A percentile compares a stretch with the other conserved stretches of the same genome.
Conservation (phyloP, 208 protist species). For the Borovskyia barvae region DNA sequence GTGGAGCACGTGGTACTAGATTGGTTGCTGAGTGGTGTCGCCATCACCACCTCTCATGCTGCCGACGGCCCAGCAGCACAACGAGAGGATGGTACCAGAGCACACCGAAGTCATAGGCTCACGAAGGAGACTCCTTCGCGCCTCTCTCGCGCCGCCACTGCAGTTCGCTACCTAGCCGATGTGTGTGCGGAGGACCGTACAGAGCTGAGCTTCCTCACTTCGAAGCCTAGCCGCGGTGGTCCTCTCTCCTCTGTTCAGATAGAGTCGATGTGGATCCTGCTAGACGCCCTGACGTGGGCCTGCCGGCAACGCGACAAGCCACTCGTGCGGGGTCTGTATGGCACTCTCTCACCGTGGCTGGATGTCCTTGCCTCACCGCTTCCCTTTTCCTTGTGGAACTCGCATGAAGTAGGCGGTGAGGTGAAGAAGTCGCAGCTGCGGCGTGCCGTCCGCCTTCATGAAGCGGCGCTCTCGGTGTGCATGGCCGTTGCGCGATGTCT, state of each 20-base stretch:
- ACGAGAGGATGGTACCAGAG: no score
- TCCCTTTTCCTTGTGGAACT: not conserved
- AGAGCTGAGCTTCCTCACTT: no score
- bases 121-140: no score
- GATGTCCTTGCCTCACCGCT: not conserved
- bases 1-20: conserved; percentile 40
- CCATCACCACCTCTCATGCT: no score
- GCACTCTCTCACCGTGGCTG: conserved; percentile 14
- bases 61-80: no score
- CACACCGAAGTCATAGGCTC: no score
- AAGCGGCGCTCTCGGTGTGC: conserved; percentile 17
- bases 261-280: conserved; percentile 31
- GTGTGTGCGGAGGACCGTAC: no score
- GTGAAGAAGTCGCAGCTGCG: no score
- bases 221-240: no score
- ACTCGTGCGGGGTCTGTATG: conserved; percentile 37
- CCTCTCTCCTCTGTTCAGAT: conserved; percentile 3
- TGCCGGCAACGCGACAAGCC: conserved; percentile 39
- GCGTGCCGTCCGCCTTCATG: conserved; percentile 13
- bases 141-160: no score
- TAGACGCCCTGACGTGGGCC: conserved; percentile 55
- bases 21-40: conserved; percentile 31
- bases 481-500: conserved; percentile 52
- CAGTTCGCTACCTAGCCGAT: no score
- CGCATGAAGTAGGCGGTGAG: not conserved